Evolutionary conservation across 202 grass and related monocot species (phyloP).

Genomic region (Brachypodium distachyon): DNA sequence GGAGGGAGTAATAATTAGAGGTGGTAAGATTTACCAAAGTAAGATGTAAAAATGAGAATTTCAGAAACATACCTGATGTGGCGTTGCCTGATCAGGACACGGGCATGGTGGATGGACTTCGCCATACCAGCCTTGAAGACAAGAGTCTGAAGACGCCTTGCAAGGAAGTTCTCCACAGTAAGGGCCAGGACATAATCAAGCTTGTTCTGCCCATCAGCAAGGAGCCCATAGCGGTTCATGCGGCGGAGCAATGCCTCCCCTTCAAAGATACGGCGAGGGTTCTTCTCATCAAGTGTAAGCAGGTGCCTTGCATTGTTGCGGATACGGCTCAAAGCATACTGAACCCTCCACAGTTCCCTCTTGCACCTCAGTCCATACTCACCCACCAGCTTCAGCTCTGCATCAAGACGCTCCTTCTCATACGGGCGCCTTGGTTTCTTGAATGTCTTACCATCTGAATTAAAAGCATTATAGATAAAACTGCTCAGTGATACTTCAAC

Average conservation of each 20-base stretch:
- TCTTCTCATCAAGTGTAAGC: constrained; percentile 41
- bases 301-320: constrained; percentile 35
- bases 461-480: not conserved
- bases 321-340: constrained; percentile 30
- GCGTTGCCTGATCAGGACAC: constrained; percentile 39
- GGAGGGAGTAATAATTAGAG: too few relatives aligned
- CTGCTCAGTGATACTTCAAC: not conserved
- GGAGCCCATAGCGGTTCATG: too few relatives aligned
- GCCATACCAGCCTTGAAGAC: constrained; percentile 53
- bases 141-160: constrained; percentile 37
- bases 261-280: constrained; percentile 31
- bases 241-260: constrained; percentile 32
- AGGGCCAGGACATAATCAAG: constrained; percentile 47
- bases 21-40: too few relatives aligned
- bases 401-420: constrained; percentile 45
- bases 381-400: constrained; percentile 38
- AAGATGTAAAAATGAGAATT: not conserved
- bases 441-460: constrained; percentile 44
- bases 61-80: constrained; percentile 28
- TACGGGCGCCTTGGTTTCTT: constrained; percentile 28
- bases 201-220: constrained; percentile 31
- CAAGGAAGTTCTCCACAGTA: constrained; percentile 46
- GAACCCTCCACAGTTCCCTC: constrained; percentile 34
- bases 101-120: constrained; percentile 47
- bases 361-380: constrained; percentile 43